These are phyloP conservation scores for Pascua sp. DNA, from an alignment of 1,284 basidiomycete species.

Conservation along the genomic window DNA sequence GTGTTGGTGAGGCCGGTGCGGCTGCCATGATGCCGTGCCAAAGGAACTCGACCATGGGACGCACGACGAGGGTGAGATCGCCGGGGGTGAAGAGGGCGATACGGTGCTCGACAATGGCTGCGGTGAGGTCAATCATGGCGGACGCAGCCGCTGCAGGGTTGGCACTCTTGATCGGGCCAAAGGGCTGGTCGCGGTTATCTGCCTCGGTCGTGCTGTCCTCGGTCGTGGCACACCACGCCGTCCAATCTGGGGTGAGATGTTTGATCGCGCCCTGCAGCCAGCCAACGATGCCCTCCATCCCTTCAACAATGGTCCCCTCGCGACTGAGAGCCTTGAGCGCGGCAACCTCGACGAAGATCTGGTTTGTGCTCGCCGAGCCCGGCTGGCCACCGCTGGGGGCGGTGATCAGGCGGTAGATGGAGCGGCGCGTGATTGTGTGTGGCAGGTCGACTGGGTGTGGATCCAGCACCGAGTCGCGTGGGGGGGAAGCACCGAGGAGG, in stretches of 20 bases:
- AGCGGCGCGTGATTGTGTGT: slow-evolving; percentile 23
- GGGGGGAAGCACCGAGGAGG: slow-evolving; percentile 30
- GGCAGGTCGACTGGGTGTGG: slow-evolving; percentile 18
- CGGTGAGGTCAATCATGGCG: slow-evolving; percentile 36
- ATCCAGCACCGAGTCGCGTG: slow-evolving; percentile 22
- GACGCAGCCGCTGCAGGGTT: slow-evolving; percentile 26
- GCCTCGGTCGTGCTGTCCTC: neutral
- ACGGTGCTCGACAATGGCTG: slow-evolving; percentile 33
- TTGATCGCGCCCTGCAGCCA: slow-evolving; percentile 28
- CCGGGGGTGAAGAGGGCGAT: slow-evolving; percentile 37
- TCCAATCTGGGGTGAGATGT: slow-evolving; percentile 30
- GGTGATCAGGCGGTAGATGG: slow-evolving; percentile 33
- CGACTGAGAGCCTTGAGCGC: slow-evolving; percentile 39
- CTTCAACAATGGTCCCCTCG: slow-evolving; percentile 30
- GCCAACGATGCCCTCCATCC: slow-evolving; percentile 36
- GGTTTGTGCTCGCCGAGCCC: slow-evolving; percentile 22
- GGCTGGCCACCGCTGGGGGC: slow-evolving; percentile 14
- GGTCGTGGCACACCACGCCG: slow-evolving; percentile 26
- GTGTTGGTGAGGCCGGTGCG: neutral
- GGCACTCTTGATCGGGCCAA: slow-evolving; percentile 28
- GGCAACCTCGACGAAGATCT: slow-evolving; percentile 37
- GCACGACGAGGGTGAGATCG: slow-evolving; percentile 36
- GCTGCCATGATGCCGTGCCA: slow-evolving; percentile 30
- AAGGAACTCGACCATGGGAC: slow-evolving; percentile 35
- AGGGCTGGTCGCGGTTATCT: slow-evolving; percentile 13